phyloP scores from a whole-genome alignment of 805 yeast genomes.

The Pichia eremophila region DNA sequence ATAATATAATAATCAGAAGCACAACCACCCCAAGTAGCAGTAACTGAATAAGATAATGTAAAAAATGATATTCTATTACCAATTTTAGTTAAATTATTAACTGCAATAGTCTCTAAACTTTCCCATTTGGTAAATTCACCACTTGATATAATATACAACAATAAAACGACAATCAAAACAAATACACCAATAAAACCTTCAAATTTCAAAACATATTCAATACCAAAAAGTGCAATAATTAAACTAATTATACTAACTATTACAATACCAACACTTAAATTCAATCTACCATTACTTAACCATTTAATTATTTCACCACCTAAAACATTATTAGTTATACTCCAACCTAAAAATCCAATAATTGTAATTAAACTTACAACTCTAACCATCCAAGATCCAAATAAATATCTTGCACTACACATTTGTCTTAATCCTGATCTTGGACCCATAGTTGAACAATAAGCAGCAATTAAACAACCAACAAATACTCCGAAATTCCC shows the following conservation, averaged over 20 bases:
- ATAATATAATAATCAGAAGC: slow-evolving; percentile 79
- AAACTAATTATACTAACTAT: slow-evolving; percentile 59
- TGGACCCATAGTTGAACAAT: slow-evolving; percentile 83
- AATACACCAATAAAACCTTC: slow-evolving; percentile 65
- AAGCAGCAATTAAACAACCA: slow-evolving; percentile 74
- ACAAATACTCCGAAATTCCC: slow-evolving; percentile 56
- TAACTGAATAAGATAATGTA: slow-evolving; percentile 63
- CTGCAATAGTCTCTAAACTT: slow-evolving; percentile 29
- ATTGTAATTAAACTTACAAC: slow-evolving; percentile 63
- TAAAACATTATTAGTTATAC: slow-evolving; percentile 80
- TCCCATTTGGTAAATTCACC: slow-evolving; percentile 30
- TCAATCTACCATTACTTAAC: slow-evolving; percentile 55
- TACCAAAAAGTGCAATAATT: slow-evolving; percentile 68
- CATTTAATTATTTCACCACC: slow-evolving; percentile 77
- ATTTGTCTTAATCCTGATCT: slow-evolving; percentile 83
- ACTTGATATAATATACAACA: slow-evolving; percentile 56
- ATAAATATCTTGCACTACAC: slow-evolving; percentile 71
- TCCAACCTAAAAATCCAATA: slow-evolving; percentile 83
- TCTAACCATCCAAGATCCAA: slow-evolving; percentile 82
- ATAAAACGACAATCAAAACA: slow-evolving; percentile 53
- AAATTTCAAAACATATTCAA: slow-evolving; percentile 56
- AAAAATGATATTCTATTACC: slow-evolving; percentile 73
- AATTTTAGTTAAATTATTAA: slow-evolving; percentile 31
- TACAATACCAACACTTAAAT: slow-evolving; percentile 65
- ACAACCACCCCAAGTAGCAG: slow-evolving; percentile 84